Base-by-base conservation (phyloP, 139 green algal species). In the Trebouxia sp. region DNA sequence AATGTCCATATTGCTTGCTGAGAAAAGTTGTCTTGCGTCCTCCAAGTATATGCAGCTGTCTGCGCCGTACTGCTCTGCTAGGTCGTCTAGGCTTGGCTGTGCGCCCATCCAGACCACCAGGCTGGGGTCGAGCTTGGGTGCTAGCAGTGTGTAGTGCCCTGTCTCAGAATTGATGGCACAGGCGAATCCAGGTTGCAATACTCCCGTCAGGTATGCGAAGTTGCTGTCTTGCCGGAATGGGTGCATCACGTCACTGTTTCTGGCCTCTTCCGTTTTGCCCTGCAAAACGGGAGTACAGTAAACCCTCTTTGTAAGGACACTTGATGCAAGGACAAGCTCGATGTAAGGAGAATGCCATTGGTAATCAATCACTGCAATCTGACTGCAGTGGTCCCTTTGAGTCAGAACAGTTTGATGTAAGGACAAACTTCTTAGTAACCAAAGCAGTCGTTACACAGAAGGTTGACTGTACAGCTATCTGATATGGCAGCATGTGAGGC, bases 101-200 rank as follows among this genome's bases (percentile, higher is more conserved):
- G 41, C 69, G 55, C 69, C 69, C 69, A 77, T 77, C 69, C 69
- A 77, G 26, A 77, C 69, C 3, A 77, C 24, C 11, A 77, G 42
- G 2, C 39, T 6, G 8, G 69, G 69, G 20, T 77, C 69, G 10
- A 77, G n/a, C 37, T 77, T 38, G 41, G 69, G 69, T 26, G 69
- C 69, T 20, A 77, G 39, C 9, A 77, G 69, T 15, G 42, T 48
- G n/a, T 14, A 53, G 42, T 56, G 42, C 11, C 69, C 69, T 41
- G 42, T 53, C 1, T 38, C 12, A 24, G 28, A 56, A 26, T 77
- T 24, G 24, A 77, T 77, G 41, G 43, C n/a, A 38, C 42, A n/a
- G 24, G 69, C 69, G 55, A 56, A 77, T n/a, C 69, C 69, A 56
- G 69, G 39, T 37, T 55, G 7, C 39, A 56, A 41, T 7, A 77